phyloP scores from a whole-genome alignment of 2,329 filamentous ascomycete genomes.

The Cercospora sojina region DNA sequence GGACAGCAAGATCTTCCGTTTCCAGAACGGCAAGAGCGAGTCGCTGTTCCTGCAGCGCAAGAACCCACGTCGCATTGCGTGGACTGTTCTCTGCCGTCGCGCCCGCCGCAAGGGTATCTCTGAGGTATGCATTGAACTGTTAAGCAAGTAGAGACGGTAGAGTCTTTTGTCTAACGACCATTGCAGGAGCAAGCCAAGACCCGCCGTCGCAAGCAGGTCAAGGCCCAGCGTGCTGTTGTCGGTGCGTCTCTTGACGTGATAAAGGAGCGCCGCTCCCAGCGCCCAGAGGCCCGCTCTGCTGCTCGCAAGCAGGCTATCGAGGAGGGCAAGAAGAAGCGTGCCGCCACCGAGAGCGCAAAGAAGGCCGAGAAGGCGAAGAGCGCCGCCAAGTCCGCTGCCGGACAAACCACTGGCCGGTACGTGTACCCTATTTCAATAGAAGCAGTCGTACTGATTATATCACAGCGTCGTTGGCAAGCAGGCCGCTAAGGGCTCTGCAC shows the following conservation, averaged over 20 bases:
- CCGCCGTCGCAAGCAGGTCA: slow-evolving; percentile 95
- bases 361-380: slow-evolving; percentile 99
- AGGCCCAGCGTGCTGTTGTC: slow-evolving; percentile 98
- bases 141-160: not conserved
- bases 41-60: slow-evolving; percentile 99
- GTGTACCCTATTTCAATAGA: slow-evolving; percentile 12
- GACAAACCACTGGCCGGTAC: slow-evolving; percentile 64
- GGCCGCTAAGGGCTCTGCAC: slow-evolving; percentile 84
- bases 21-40: slow-evolving; percentile 99
- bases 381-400: slow-evolving; percentile 75
- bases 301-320: slow-evolving; percentile 88
- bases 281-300: slow-evolving; percentile 91
- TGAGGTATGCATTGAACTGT: slow-evolving; percentile 70
- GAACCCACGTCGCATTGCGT: slow-evolving; percentile 99
- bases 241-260: slow-evolving; percentile 99
- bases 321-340: slow-evolving; percentile 98
- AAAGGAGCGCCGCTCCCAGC: slow-evolving; percentile 95
- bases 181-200: slow-evolving; percentile 98
- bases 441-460: not conserved
- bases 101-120: slow-evolving; percentile 99
- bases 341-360: slow-evolving; percentile 82
- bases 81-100: slow-evolving; percentile 97
- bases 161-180: slow-evolving; percentile 21
- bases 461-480: slow-evolving; percentile 82
- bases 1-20: slow-evolving; percentile 99